A percentile compares a stretch with the other conserved stretches of the same genome.
Conservation (phyloP, 345 rosid species). For the Citropsis articulata region DNA sequence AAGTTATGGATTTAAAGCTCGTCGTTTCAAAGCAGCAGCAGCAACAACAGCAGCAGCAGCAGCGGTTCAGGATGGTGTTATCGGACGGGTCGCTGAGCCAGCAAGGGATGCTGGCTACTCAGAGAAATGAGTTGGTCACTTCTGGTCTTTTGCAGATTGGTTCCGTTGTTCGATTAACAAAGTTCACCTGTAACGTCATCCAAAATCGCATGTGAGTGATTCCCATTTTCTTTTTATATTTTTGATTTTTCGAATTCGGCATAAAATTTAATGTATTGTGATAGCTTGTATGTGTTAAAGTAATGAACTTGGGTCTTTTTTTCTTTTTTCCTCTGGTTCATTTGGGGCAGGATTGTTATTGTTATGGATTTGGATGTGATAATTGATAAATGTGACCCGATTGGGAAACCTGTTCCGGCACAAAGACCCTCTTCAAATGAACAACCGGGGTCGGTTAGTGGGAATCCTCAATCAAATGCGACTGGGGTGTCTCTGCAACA, state of each 20-base stretch:
- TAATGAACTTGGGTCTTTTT: too few species aligned
- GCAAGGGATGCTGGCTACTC: constrained; percentile 73
- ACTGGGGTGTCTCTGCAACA: constrained; percentile 37
- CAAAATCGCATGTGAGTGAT: constrained; percentile 58
- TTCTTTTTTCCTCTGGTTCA: not conserved
- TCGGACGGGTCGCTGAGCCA: constrained; percentile 61
- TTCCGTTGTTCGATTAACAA: constrained; percentile 50
- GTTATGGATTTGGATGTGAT: constrained; percentile 58
- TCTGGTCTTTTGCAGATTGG: constrained; percentile 56
- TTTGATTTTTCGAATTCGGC: too few species aligned
- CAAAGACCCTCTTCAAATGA: constrained; percentile 32
- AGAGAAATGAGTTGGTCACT: constrained; percentile 47
- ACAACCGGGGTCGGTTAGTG: constrained; percentile 20
- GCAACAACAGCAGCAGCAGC: constrained; percentile 30
- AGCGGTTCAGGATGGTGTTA: constrained; percentile 50
- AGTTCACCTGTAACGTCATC: constrained; percentile 55
- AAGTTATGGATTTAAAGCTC: constrained; percentile 65
- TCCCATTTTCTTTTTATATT: too few species aligned
- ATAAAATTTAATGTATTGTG: not conserved
- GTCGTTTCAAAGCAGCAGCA: constrained; percentile 44
- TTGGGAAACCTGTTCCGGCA: constrained; percentile 46
- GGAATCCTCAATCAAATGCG: constrained; percentile 24
- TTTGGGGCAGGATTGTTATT: constrained; percentile 60
- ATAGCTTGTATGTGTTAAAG: constrained; percentile 1
- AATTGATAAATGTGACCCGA: constrained; percentile 34